These are phyloP conservation scores for Wickerhamomyces rabaulensis DNA, from an alignment of 805 yeast genomes.

Conservation along the genomic window DNA sequence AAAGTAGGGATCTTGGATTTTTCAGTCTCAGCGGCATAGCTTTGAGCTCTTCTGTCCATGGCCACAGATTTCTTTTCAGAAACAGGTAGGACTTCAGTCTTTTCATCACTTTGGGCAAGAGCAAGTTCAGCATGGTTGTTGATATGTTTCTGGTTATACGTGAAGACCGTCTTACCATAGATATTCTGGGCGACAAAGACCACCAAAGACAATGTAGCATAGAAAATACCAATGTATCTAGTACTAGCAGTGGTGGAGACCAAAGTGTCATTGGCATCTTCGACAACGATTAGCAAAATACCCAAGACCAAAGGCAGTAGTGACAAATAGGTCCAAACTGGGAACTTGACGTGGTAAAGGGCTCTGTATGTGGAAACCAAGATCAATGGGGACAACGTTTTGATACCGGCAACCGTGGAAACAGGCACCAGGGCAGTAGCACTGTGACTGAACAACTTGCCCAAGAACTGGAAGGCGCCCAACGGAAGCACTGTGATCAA, in stretches of 20 bases:
- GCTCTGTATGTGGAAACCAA: slow-evolving; percentile 52
- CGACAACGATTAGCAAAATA: slow-evolving; percentile 35
- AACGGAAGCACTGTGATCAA: slow-evolving; percentile 52
- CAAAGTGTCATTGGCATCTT: slow-evolving; percentile 25
- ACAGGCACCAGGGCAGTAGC: slow-evolving; percentile 64
- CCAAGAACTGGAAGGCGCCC: slow-evolving; percentile 61
- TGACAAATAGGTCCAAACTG: slow-evolving; percentile 45
- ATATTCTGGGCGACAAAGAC: slow-evolving; percentile 84
- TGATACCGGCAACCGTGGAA: slow-evolving; percentile 66
- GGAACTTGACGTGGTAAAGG: slow-evolving; percentile 44
- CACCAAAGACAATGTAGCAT: slow-evolving; percentile 62
- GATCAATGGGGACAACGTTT: slow-evolving; percentile 60
- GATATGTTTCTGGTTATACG: slow-evolving; percentile 30
- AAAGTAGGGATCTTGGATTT: slow-evolving; percentile 5
- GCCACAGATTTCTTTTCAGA: slow-evolving; percentile 10
- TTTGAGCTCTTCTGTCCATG: slow-evolving; percentile 3
- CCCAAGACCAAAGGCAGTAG: slow-evolving; percentile 48
- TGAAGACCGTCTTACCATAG: slow-evolving; percentile 77
- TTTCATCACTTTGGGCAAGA: slow-evolving; percentile 1
- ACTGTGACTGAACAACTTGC: slow-evolving; percentile 55
- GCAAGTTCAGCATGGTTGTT: slow-evolving; percentile 24
- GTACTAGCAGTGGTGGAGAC: slow-evolving; percentile 37
- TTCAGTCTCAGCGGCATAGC: slow-evolving; percentile 13
- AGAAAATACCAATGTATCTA: slow-evolving; percentile 57
- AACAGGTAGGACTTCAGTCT: slow-evolving; percentile 5